Evolutionary conservation across 352 stramenopile species (phyloP).

Genomic region (Phytophthora agathidicida): DNA sequence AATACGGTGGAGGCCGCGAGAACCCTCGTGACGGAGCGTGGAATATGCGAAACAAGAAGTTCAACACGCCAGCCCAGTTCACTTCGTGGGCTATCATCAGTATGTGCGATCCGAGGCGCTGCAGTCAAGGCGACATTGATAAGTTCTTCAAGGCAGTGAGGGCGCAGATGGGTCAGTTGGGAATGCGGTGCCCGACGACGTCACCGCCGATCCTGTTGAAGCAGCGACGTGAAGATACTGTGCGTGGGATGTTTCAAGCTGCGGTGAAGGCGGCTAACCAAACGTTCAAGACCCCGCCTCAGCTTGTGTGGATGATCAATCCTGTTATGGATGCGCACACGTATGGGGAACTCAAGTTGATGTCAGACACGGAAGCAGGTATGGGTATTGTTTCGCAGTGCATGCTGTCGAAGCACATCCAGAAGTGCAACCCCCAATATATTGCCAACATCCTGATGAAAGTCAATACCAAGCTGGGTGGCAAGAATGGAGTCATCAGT

Average conservation of each 20-base stretch:
- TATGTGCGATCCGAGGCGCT: conserved; percentile 51
- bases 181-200: conserved; percentile 47
- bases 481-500: conserved; percentile 63
- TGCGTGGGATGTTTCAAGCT: conserved; percentile 50
- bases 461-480: conserved; percentile 81
- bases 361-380: conserved; percentile 71
- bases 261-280: conserved; percentile 39
- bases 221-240: conserved; percentile 33
- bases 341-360: conserved; percentile 79
- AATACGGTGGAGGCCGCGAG: conserved; percentile 56
- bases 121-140: conserved; percentile 32
- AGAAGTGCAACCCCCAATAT: conserved; percentile 64
- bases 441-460: conserved; percentile 82
- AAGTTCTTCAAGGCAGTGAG: conserved; percentile 69
- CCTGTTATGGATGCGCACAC: conserved; percentile 43
- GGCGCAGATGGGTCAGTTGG: conserved; percentile 56
- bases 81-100: conserved; percentile 63
- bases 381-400: conserved; percentile 74
- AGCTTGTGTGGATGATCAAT: conserved; percentile 74
- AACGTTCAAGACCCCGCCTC: conserved; percentile 32
- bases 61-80: conserved; percentile 46
- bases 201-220: conserved; percentile 53
- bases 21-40: conserved; percentile 62
- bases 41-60: conserved; percentile 73
- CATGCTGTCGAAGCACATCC: conserved; percentile 73